Percentiles rank a stretch among this genome's conserved stretches.
phyloP scores from a whole-genome alignment of 352 stramenopile species.

The Pythium volutum region DNA sequence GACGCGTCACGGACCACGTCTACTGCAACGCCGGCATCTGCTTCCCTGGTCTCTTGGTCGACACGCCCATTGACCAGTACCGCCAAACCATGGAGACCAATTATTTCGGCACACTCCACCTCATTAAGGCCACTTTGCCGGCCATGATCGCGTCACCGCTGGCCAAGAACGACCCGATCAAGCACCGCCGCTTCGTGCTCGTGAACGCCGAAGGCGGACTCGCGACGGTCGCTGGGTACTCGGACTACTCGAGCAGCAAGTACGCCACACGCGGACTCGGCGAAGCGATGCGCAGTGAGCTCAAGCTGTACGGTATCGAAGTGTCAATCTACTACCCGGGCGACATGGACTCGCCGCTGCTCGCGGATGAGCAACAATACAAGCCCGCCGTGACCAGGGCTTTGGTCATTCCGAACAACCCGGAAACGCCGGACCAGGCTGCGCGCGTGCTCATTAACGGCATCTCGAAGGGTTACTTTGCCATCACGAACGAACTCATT shows the following conservation, averaged over 20 bases:
- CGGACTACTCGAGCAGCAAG: conserved; percentile 86
- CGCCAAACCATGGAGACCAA: conserved; percentile 47
- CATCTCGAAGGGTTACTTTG: conserved; percentile 42
- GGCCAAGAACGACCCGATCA: conserved; percentile 16
- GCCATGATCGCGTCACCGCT: conserved; percentile 43
- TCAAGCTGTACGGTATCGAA: conserved; percentile 66
- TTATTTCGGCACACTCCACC: conserved; percentile 53
- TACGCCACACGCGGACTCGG: conserved; percentile 90
- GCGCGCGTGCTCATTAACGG: conserved; percentile 53
- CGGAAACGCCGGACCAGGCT: conserved; percentile 23
- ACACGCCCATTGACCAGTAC: conserved; percentile 40
- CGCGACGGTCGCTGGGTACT: conserved; percentile 78
- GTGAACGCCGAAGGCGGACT: conserved; percentile 45
- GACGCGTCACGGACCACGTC: conserved; percentile 47
- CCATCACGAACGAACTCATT: conserved; percentile 54
- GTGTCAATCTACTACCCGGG: conserved; percentile 89
- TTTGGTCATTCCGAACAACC: neutral
- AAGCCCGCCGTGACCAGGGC: conserved; percentile 1
- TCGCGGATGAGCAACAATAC: conserved; percentile 8
- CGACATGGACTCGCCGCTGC: conserved; percentile 35
- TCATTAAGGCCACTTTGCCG: conserved; percentile 50
- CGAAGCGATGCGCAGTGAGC: conserved; percentile 76
- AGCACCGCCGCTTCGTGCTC: conserved; percentile 43
- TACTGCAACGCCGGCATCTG: conserved; percentile 37
- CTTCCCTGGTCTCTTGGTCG: conserved; percentile 41